These are phyloP conservation scores for Pythium apleroticum DNA, from an alignment of 352 stramenopile genomes.

Conservation along the genomic window DNA sequence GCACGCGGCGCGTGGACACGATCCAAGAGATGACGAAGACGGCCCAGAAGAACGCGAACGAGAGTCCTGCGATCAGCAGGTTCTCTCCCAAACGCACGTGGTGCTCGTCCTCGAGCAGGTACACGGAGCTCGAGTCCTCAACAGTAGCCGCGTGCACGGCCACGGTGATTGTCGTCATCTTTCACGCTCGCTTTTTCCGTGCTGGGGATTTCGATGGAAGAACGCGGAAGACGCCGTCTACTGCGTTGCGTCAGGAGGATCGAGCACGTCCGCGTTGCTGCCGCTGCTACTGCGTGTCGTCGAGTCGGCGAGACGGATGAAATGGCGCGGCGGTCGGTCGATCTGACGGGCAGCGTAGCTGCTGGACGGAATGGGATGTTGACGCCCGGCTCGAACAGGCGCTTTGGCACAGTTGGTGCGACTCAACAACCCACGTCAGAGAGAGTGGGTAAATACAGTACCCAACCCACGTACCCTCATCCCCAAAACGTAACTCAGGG, in stretches of 20 bases:
- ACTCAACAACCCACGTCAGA: neutral
- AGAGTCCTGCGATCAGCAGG: slow-evolving; percentile 47
- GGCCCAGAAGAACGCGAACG: slow-evolving; percentile 71
- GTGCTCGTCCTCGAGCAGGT: slow-evolving; percentile 58
- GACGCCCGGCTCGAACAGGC: slow-evolving; percentile 12
- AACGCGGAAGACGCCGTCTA: neutral
- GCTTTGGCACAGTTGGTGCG: neutral
- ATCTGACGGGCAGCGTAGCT: neutral
- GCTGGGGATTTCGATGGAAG: neutral
- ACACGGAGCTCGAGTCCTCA: slow-evolving; percentile 19
- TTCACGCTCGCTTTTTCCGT: neutral
- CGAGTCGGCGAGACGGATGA: neutral
- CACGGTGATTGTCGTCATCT: slow-evolving; percentile 18
- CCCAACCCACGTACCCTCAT: slow-evolving; percentile 8
- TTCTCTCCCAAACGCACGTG: slow-evolving; percentile 66
- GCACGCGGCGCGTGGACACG: slow-evolving; percentile 49
- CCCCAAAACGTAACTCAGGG: slow-evolving; percentile 18
- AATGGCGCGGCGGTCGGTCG: neutral
- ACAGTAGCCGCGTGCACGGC: slow-evolving; percentile 17
- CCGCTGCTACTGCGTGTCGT: neutral
- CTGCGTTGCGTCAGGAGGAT: neutral
- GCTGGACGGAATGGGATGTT: neutral
- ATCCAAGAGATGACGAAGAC: slow-evolving; percentile 66
- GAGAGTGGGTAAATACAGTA: neutral
- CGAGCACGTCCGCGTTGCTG: neutral